A percentile compares a stretch with the other conserved stretches of the same genome.
phyloP scores from a whole-genome alignment of 1,284 basidiomycete species.

The Pterula multifida region DNA sequence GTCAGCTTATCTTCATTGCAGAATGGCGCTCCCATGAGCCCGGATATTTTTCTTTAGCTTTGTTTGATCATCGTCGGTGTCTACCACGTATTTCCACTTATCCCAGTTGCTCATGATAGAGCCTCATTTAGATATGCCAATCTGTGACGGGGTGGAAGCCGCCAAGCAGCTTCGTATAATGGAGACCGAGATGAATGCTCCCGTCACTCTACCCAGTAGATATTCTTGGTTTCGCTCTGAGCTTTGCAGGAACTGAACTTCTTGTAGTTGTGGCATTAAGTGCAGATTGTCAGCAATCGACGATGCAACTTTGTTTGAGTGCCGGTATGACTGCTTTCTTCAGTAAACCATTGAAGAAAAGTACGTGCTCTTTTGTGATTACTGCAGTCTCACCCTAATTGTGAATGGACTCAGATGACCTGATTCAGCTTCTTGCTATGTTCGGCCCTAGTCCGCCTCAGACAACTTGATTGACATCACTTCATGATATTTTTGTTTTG shows the following conservation, averaged over 20 bases:
- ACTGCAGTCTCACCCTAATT: not conserved
- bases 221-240: conserved; percentile 5
- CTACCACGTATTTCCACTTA: not conserved
- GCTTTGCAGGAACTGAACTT: conserved; percentile 5
- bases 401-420: conserved; percentile 23
- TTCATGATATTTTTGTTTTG: no score
- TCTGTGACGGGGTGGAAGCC: conserved; percentile 64
- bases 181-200: conserved; percentile 41
- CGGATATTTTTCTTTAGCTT: conserved; percentile 52
- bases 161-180: conserved; percentile 46
- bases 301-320: conserved; percentile 57
- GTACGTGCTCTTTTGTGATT: conserved; percentile 22
- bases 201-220: conserved; percentile 43
- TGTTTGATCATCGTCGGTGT: conserved; percentile 60
- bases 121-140: conserved; percentile 47
- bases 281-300: conserved; percentile 64
- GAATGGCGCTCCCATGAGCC: conserved; percentile 59
- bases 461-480: not conserved
- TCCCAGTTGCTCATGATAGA: conserved; percentile 5
- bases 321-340: conserved; percentile 66
- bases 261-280: conserved; percentile 53
- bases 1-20: conserved; percentile 11
- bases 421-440: conserved; percentile 33
- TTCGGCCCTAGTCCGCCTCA: conserved; percentile 21
- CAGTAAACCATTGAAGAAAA: conserved; percentile 54